Conservation (phyloP, 148 eudicot species). For the Rhododendron vialii region DNA sequence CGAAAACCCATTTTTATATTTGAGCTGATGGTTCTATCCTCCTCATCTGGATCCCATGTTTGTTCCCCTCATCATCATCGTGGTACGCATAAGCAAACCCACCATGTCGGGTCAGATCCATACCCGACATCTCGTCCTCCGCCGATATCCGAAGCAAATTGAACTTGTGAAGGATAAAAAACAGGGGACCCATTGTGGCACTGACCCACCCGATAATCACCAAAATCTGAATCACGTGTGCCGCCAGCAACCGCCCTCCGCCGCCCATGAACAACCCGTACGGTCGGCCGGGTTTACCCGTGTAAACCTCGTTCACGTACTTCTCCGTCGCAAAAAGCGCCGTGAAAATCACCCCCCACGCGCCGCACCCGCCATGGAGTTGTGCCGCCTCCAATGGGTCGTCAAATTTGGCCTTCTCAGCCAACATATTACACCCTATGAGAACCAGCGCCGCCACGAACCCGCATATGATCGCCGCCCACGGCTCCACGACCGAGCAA, state of each 20-base stretch:
- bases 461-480: constrained; percentile 29
- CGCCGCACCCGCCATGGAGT: constrained; percentile 57
- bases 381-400: constrained; percentile 62
- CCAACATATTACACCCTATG: constrained; percentile 40
- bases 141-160: constrained; percentile 31
- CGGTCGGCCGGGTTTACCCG: constrained; percentile 32
- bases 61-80: constrained; percentile 28
- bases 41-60: constrained; percentile 25
- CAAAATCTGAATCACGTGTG: constrained; percentile 43
- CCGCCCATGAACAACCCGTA: constrained; percentile 59
- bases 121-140: constrained; percentile 54
- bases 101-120: constrained; percentile 60
- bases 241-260: constrained; percentile 42
- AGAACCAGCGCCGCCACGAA: constrained; percentile 41
- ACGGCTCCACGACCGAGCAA: constrained; percentile 32
- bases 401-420: constrained; percentile 34
- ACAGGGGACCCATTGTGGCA: constrained; percentile 49
- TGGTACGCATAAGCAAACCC: constrained; percentile 51
- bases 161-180: constrained; percentile 30
- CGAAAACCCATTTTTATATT: not conserved
- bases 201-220: constrained; percentile 50
- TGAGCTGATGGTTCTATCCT: constrained; percentile 17
- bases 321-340: constrained; percentile 37
- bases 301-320: constrained; percentile 47
- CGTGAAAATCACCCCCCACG: constrained; percentile 54